These are phyloP conservation scores for Fraxinus quadrangulata DNA, from an alignment of 257 asterid genomes.

Conservation along the genomic window DNA sequence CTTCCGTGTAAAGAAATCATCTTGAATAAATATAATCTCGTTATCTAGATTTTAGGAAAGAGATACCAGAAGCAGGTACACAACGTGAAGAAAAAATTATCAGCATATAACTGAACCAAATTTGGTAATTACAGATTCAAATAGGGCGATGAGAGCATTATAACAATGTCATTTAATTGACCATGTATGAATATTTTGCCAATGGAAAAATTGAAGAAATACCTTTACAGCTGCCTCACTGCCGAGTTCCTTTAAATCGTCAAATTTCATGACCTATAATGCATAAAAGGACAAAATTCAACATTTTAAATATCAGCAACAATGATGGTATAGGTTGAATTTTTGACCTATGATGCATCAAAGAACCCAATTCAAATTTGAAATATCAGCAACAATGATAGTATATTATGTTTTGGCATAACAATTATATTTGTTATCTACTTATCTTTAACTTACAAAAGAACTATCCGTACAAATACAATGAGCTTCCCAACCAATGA, in stretches of 20 bases:
- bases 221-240: slow-evolving; percentile 94
- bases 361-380: slow-evolving; percentile 2
- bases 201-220: slow-evolving; percentile 7
- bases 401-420: background rate
- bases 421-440: background rate
- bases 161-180: background rate
- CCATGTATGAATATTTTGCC: background rate
- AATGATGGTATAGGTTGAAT: background rate
- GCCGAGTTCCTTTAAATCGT: slow-evolving; percentile 92
- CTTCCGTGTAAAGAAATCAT: background rate
- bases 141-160: background rate
- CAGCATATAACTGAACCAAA: too few species aligned
- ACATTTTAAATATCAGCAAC: slow-evolving; percentile 16
- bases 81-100: too few species aligned
- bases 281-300: slow-evolving; percentile 19
- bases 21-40: background rate
- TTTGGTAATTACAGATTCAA: background rate
- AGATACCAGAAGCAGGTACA: background rate
- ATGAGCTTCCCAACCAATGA: background rate
- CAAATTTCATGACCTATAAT: slow-evolving; percentile 92
- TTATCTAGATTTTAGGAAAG: background rate
- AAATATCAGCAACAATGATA: slow-evolving; percentile 16
- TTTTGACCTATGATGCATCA: slow-evolving; percentile 55
- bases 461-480: background rate
- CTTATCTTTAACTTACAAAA: background rate